Evolutionary conservation across 2,329 filamentous ascomycete species (phyloP).

Genomic region (Fusarium kyushuense): DNA sequence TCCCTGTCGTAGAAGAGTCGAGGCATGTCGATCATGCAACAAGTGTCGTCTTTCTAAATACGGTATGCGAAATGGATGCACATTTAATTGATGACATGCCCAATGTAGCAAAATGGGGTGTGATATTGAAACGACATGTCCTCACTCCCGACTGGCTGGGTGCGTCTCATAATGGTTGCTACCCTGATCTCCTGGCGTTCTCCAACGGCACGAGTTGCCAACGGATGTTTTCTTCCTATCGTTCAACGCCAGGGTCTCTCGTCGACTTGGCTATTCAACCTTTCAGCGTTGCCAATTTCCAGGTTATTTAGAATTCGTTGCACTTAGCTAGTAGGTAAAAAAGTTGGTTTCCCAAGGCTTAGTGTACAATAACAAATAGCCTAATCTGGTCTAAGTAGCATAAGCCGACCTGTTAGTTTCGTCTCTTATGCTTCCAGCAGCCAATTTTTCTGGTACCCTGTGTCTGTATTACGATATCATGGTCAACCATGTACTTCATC

Average conservation of each 20-base stretch:
- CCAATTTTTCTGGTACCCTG: not conserved
- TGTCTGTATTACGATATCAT: not conserved
- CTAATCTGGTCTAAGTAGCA: too few relatives aligned
- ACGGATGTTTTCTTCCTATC: not conserved
- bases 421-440: too few relatives aligned
- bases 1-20: slow-evolving; percentile 29
- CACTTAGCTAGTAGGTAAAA: not conserved
- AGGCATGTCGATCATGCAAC: slow-evolving; percentile 37
- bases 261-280: not conserved
- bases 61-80: slow-evolving; percentile 10
- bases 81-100: slow-evolving; percentile 24
- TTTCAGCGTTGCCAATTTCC: not conserved
- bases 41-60: slow-evolving; percentile 12
- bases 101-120: slow-evolving; percentile 9
- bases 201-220: not conserved
- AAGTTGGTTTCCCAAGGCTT: too few relatives aligned
- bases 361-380: too few relatives aligned
- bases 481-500: not conserved
- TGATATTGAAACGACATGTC: slow-evolving; percentile 12
- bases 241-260: not conserved
- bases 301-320: not conserved
- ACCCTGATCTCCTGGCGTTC: not conserved
- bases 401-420: too few relatives aligned
- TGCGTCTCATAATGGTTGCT: slow-evolving; percentile 1
- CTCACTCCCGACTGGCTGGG: slow-evolving; percentile 28